These are phyloP conservation scores for Crassisporium funariophilum DNA, from an alignment of 768 basidiomycete species.

Conservation along the genomic window DNA sequence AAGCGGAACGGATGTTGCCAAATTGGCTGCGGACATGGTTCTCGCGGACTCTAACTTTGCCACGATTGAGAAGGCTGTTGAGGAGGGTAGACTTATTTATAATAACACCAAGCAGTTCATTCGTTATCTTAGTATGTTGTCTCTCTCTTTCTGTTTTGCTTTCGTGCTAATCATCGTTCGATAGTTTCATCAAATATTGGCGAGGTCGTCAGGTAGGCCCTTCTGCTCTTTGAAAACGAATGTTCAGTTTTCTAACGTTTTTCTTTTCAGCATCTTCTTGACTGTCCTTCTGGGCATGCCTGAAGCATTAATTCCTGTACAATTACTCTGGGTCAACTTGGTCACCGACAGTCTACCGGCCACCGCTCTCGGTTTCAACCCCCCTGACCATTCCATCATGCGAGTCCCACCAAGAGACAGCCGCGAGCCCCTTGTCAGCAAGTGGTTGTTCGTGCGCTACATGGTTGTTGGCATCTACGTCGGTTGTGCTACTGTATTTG, in stretches of 20 bases:
- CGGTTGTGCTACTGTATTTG: constrained; percentile 92
- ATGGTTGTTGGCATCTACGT: constrained; percentile 93
- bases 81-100: constrained; percentile 97
- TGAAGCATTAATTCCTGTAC: constrained; percentile 97
- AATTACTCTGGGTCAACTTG: constrained; percentile 97
- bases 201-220: constrained; percentile 77
- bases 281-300: constrained; percentile 98
- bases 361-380: constrained; percentile 97
- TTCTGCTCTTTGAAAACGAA: background rate
- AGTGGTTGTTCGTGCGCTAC: constrained; percentile 96
- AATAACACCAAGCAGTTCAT: constrained; percentile 99
- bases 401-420: constrained; percentile 88
- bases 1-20: constrained; percentile 97
- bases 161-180: constrained; percentile 3
- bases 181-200: constrained; percentile 95
- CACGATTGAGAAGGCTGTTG: constrained; percentile 94
- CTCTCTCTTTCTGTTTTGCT: constrained; percentile 5
- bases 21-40: constrained; percentile 98
- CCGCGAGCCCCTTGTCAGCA: constrained; percentile 87
- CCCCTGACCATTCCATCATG: constrained; percentile 97
- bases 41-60: constrained; percentile 97
- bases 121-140: constrained; percentile 88
- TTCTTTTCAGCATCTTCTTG: constrained; percentile 75
- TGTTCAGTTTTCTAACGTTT: constrained; percentile 21
- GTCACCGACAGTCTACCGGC: constrained; percentile 97